Evolutionary conservation across 2,329 filamentous ascomycete species (phyloP).

Genomic region (Epichloe typhina): DNA sequence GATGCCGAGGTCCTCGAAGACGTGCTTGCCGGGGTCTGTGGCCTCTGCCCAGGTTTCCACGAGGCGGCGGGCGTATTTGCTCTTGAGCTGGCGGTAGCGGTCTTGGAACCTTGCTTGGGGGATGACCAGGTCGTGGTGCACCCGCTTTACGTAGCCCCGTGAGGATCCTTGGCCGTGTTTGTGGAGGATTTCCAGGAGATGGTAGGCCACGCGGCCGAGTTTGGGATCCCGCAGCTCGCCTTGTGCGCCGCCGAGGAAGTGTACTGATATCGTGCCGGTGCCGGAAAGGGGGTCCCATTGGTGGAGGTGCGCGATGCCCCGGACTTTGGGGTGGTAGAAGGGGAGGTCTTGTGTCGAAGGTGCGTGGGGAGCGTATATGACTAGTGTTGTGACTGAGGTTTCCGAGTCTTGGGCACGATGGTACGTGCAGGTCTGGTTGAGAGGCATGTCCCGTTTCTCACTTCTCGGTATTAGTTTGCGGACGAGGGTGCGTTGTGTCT

Average conservation of each 20-base stretch:
- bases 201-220: constrained; percentile 53
- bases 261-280: constrained; percentile 42
- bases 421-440: constrained; percentile 75
- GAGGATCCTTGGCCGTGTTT: constrained; percentile 58
- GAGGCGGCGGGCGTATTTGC: constrained; percentile 58
- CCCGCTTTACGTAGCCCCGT: constrained; percentile 63
- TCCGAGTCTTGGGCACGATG: constrained; percentile 29
- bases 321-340: constrained; percentile 76
- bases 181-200: constrained; percentile 53
- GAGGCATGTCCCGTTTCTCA: constrained; percentile 54
- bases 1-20: constrained; percentile 88
- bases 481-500: constrained; percentile 51
- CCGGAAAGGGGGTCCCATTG: constrained; percentile 36
- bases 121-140: constrained; percentile 71
- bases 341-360: constrained; percentile 50
- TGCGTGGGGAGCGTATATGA: constrained; percentile 69
- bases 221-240: constrained; percentile 25
- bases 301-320: constrained; percentile 63
- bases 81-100: constrained; percentile 69
- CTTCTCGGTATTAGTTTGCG: constrained; percentile 74
- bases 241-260: constrained; percentile 40
- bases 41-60: constrained; percentile 71
- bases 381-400: constrained; percentile 21
- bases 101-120: constrained; percentile 63
- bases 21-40: constrained; percentile 81